Percentiles rank a stretch among this genome's conserved stretches.
Conservation (phyloP, 1,139 yeast species). For the Scheffersomyces cryptocercus region DNA sequence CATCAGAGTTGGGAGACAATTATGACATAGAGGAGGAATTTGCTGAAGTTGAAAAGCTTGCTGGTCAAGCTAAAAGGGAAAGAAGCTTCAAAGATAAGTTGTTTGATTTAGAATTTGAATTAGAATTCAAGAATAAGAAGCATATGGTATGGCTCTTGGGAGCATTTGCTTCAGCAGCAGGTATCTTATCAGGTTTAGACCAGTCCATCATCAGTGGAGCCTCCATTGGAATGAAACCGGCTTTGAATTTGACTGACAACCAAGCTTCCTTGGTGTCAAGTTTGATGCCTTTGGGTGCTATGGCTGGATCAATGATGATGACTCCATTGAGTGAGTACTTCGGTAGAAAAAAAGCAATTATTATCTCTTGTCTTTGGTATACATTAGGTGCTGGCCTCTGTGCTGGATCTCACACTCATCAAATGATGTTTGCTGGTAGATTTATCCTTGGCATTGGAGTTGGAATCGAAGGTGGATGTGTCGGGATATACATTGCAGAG, state of each 20-base stretch:
- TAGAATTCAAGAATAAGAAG: slow-evolving; percentile 41
- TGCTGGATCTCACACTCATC: slow-evolving; percentile 46
- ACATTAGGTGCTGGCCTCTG: slow-evolving; percentile 58
- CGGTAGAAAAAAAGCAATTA: slow-evolving; percentile 54
- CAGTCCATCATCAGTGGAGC: slow-evolving; percentile 63
- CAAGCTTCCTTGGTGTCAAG: slow-evolving; percentile 50
- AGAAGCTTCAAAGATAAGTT: slow-evolving; percentile 24
- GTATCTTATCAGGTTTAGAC: slow-evolving; percentile 58
- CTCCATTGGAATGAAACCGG: slow-evolving; percentile 46
- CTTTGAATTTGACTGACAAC: slow-evolving; percentile 30
- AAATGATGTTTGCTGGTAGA: slow-evolving; percentile 56
- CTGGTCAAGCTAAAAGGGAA: slow-evolving; percentile 16
- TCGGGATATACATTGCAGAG: slow-evolving; percentile 60
- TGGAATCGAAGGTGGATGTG: slow-evolving; percentile 63
- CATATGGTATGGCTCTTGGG: slow-evolving; percentile 51
- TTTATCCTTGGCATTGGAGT: slow-evolving; percentile 53
- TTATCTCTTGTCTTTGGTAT: slow-evolving; percentile 55
- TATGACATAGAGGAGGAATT: slow-evolving; percentile 28
- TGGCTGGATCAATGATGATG: slow-evolving; percentile 49
- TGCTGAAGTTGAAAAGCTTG: slow-evolving; percentile 23
- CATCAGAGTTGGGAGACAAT: slow-evolving; percentile 12
- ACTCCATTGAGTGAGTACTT: slow-evolving; percentile 51
- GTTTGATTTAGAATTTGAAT: slow-evolving; percentile 22
- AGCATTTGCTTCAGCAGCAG: slow-evolving; percentile 57
- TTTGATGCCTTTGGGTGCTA: slow-evolving; percentile 63